Evolutionary conservation across 176 grass and related monocot species (phyloP).

Genomic region (Oryza glumipatula): DNA sequence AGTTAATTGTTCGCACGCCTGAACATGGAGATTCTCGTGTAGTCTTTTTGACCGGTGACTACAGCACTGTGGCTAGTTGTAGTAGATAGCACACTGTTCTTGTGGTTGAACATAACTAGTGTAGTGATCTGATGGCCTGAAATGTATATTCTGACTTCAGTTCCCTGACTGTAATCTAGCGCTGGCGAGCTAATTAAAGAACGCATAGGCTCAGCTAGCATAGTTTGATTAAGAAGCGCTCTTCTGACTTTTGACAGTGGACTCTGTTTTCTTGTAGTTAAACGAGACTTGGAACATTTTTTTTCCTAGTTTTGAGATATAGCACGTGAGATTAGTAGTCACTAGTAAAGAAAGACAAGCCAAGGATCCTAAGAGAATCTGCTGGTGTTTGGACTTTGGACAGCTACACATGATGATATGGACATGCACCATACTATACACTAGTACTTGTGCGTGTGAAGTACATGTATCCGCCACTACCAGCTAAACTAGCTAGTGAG

Average conservation of each 20-base stretch:
- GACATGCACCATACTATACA: too few relatives aligned
- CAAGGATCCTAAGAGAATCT: too few relatives aligned
- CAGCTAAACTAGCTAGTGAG: too few relatives aligned
- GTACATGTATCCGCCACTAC: too few relatives aligned
- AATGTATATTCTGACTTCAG: not conserved
- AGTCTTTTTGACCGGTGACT: not conserved
- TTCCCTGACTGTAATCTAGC: not conserved
- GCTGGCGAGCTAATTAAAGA: not conserved
- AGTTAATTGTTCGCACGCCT: not conserved
- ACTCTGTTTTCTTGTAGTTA: not conserved
- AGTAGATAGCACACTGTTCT: not conserved
- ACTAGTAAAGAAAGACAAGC: too few relatives aligned
- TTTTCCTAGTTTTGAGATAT: not conserved
- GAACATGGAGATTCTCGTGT: not conserved
- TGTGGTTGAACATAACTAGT: not conserved
- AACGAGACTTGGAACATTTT: not conserved
- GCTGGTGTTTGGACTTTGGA: not conserved
- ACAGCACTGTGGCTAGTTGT: not conserved
- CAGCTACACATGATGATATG: not conserved
- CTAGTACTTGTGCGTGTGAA: too few relatives aligned
- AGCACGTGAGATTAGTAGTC: too few relatives aligned
- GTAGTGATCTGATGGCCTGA: not conserved
- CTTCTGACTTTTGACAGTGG: too few relatives aligned
- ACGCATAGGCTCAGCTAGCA: not conserved
- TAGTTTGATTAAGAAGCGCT: too few relatives aligned